Percentiles rank a stretch among this genome's conserved stretches.
Conservation (phyloP, 2,329 filamentous ascomycete species). For the Didymella keratinophila region DNA sequence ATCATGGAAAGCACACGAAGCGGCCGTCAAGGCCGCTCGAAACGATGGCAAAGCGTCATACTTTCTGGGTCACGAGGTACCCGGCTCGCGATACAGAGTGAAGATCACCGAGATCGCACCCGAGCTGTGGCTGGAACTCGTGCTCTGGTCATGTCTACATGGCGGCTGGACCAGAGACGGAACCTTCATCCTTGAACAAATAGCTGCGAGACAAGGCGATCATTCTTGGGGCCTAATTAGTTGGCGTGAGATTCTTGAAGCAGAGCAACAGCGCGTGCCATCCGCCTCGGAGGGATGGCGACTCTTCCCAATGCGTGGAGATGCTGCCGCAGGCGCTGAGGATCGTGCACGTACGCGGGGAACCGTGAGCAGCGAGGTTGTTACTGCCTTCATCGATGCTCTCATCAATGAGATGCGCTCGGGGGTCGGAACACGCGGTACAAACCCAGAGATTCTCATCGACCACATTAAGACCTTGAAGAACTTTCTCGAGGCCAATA, state of each 20-base stretch:
- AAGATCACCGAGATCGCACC: constrained; percentile 52
- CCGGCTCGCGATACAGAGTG: constrained; percentile 53
- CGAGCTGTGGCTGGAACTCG: constrained; percentile 61
- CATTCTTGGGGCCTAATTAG: constrained; percentile 48
- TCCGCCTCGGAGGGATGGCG: constrained; percentile 31
- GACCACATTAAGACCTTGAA: constrained; percentile 48
- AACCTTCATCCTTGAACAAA: constrained; percentile 47
- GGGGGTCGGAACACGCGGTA: constrained; percentile 54
- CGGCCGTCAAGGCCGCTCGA: constrained; percentile 38
- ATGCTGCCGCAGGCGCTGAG: constrained; percentile 28
- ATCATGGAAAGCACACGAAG: constrained; percentile 58
- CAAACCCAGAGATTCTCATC: constrained; percentile 45
- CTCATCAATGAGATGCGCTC: constrained; percentile 57
- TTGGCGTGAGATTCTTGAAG: constrained; percentile 53
- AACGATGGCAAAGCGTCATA: constrained; percentile 48
- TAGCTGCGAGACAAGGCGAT: constrained; percentile 33
- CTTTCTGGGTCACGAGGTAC: constrained; percentile 54
- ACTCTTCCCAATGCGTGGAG: constrained; percentile 33
- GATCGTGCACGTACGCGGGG: constrained; percentile 47
- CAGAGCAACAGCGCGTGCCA: constrained; percentile 34
- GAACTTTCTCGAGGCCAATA: constrained; percentile 47
- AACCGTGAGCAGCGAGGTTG: constrained; percentile 66
- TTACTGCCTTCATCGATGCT: constrained; percentile 63
- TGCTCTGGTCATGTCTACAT: constrained; percentile 60
- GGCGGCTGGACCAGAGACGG: constrained; percentile 58